phyloP scores from a whole-genome alignment of 208 protist genomes.

The Crithidia expoeki region DNA sequence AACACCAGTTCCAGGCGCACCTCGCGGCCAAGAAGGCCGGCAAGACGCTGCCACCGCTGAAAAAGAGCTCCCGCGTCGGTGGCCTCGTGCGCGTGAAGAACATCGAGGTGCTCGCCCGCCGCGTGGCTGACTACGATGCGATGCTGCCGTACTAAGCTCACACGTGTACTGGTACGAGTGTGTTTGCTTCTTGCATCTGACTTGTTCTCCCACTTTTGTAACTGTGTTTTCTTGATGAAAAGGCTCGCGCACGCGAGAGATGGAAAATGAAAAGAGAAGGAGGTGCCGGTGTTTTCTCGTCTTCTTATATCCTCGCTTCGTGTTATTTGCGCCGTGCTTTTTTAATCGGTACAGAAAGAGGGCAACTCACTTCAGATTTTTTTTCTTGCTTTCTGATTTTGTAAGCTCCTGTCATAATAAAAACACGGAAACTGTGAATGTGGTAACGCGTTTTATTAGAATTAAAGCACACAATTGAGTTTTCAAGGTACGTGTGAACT shows the following conservation, averaged over 20 bases:
- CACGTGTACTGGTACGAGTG: slow-evolving; percentile 39
- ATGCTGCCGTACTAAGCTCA: slow-evolving; percentile 87
- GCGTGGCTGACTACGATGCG: slow-evolving; percentile 83
- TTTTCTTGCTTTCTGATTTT: slow-evolving; percentile 26
- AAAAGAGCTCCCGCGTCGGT: slow-evolving; percentile 78
- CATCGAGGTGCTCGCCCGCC: slow-evolving; percentile 81
- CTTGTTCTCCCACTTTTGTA: background rate
- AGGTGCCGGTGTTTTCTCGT: background rate
- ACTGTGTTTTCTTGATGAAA: background rate
- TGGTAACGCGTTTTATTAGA: background rate
- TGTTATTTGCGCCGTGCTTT: background rate
- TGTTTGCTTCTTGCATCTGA: background rate
- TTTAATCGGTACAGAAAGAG: slow-evolving; percentile 14
- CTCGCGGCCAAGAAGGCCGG: slow-evolving; percentile 82
- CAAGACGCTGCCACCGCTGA: slow-evolving; percentile 69
- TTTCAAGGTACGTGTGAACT: no score
- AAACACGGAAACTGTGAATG: slow-evolving; percentile 4
- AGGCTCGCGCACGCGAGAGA: background rate
- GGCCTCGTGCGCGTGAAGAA: slow-evolving; percentile 75
- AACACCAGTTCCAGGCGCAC: slow-evolving; percentile 76
- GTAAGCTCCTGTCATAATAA: background rate
- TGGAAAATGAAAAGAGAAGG: background rate
- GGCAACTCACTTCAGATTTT: slow-evolving; percentile 8
- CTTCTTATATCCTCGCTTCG: background rate
- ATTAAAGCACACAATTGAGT: no score